Evolutionary conservation across 2,329 filamentous ascomycete species (phyloP).

Genomic region (Colletotrichum sojae): DNA sequence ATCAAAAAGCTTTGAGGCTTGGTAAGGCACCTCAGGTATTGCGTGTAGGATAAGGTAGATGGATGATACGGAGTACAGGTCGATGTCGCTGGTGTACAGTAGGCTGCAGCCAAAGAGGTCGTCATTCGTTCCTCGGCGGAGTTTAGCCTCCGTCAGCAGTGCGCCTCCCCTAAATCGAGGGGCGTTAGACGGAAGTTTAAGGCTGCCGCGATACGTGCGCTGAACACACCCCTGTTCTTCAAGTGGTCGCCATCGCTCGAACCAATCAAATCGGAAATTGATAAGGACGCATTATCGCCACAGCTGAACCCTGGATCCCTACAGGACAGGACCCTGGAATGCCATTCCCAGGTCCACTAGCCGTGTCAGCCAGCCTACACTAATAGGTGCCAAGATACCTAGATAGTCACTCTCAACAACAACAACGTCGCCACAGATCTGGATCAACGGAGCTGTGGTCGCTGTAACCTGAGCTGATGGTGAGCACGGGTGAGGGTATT

Average conservation of each 20-base stretch:
- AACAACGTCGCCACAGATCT: neutral
- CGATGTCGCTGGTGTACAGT: too few relatives aligned
- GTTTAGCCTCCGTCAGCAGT: neutral
- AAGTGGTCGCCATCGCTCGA: neutral
- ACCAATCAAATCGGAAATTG: constrained; percentile 6
- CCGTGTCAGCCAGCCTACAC: too few relatives aligned
- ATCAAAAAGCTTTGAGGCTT: neutral
- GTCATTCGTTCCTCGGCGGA: neutral
- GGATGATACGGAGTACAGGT: too few relatives aligned
- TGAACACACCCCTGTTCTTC: neutral
- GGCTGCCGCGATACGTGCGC: constrained; percentile 17
- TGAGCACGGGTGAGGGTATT: too few relatives aligned
- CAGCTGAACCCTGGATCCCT: constrained; percentile 13
- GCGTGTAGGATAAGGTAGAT: too few relatives aligned
- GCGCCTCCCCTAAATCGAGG: neutral
- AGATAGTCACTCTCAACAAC: too few relatives aligned
- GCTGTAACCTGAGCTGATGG: too few relatives aligned
- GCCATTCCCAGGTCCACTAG: neutral
- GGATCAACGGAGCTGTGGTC: too few relatives aligned
- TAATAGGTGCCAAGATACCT: too few relatives aligned
- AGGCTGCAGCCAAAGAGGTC: too few relatives aligned
- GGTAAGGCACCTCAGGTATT: too few relatives aligned
- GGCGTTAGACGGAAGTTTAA: constrained; percentile 16
- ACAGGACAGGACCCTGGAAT: constrained; percentile 6
- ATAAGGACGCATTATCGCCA: constrained; percentile 3